Conservation (phyloP, 1,284 basidiomycete species). For the Xerocomus minutiporus region DNA sequence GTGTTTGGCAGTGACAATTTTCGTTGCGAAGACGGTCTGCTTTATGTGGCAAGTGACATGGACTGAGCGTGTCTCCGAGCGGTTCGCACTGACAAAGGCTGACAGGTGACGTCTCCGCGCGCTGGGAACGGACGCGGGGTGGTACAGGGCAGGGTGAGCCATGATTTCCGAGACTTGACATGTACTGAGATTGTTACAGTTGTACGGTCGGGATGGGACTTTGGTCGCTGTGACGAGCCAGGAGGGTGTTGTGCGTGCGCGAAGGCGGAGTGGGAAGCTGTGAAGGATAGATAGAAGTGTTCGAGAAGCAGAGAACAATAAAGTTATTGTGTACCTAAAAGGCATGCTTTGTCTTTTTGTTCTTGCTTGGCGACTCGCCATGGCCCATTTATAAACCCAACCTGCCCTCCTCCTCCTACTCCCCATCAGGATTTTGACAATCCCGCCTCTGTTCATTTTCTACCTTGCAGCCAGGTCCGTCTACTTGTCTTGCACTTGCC, state of each 20-base stretch:
- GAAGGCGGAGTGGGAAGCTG: constrained; percentile 38
- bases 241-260: constrained; percentile 74
- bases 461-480: constrained; percentile 30
- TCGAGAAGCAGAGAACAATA: constrained; percentile 20
- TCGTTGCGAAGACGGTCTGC: constrained; percentile 74
- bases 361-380: constrained; percentile 29
- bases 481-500: background rate
- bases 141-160: constrained; percentile 66
- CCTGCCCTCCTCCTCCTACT: background rate
- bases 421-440: constrained; percentile 35
- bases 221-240: constrained; percentile 78
- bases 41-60: constrained; percentile 62
- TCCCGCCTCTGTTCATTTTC: constrained; percentile 20
- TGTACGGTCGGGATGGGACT: constrained; percentile 69
- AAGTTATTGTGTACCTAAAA: constrained; percentile 31
- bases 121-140: constrained; percentile 71
- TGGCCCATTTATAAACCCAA: constrained; percentile 25
- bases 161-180: background rate
- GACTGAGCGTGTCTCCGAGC: background rate
- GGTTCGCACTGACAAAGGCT: constrained; percentile 6
- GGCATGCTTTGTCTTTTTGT: constrained; percentile 28
- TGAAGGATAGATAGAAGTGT: constrained; percentile 15
- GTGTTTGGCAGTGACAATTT: constrained; percentile 56
- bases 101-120: constrained; percentile 60
- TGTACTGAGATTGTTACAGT: constrained; percentile 36